A percentile compares a stretch with the other conserved stretches of the same genome.
Conservation (phyloP, 441 rosid species). For the Pelargonium myrrhifolium region DNA sequence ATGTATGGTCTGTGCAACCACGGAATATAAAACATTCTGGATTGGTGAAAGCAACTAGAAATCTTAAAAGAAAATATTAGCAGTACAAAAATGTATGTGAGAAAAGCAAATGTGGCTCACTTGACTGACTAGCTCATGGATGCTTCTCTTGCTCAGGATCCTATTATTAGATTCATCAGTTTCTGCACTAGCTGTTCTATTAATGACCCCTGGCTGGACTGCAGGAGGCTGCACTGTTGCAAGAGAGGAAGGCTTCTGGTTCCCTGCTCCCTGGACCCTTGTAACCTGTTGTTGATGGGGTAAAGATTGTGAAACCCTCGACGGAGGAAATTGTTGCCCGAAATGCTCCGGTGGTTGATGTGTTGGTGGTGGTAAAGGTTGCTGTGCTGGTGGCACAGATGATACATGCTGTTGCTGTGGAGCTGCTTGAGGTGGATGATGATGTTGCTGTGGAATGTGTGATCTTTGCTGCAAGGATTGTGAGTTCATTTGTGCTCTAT, state of each 20-base stretch:
- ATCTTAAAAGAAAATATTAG: not conserved
- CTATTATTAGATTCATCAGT: conserved; percentile 51
- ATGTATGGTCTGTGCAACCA: not conserved
- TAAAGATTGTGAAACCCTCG: conserved; percentile 46
- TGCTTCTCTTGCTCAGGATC: conserved; percentile 77
- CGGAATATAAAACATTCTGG: not conserved
- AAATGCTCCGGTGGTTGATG: conserved; percentile 49
- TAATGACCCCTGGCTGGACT: conserved; percentile 37
- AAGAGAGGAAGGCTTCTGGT: conserved; percentile 50
- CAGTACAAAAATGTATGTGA: not conserved
- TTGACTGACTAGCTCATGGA: conserved; percentile 81
- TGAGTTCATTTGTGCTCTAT: conserved; percentile 53
- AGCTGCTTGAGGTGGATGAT: conserved; percentile 24
- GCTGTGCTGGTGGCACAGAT: conserved; percentile 45
- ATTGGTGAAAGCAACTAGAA: not conserved
- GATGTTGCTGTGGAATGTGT: conserved; percentile 51
- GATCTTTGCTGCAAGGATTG: conserved; percentile 71
- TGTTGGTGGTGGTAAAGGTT: conserved; percentile 37
- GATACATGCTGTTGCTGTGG: conserved; percentile 45
- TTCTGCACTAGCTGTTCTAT: conserved; percentile 40
- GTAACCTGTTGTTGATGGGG: conserved; percentile 50
- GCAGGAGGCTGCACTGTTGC: conserved; percentile 36
- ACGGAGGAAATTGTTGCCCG: conserved; percentile 43
- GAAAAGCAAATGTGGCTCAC: conserved; percentile 27
- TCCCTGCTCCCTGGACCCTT: conserved; percentile 35